Percentiles rank a stretch among this genome's conserved stretches.
phyloP scores from a whole-genome alignment of 768 basidiomycete genomes.

The Pulveroboletus sp. region DNA sequence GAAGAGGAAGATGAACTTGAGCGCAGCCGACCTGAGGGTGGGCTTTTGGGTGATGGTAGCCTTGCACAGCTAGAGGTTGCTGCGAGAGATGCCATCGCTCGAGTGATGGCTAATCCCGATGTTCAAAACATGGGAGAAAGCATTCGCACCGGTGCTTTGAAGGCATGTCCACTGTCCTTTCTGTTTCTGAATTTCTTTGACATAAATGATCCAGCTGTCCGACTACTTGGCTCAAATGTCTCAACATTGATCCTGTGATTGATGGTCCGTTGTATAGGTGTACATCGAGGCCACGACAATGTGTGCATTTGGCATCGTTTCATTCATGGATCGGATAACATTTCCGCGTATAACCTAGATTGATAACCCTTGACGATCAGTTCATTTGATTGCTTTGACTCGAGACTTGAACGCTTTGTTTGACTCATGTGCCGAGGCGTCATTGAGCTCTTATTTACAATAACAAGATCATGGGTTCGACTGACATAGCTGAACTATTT shows the following conservation, averaged over 20 bases:
- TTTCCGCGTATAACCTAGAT: constrained; percentile 1
- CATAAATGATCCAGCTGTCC: constrained; percentile 40
- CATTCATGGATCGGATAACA: constrained; percentile 13
- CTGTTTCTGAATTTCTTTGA: not conserved
- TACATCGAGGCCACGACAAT: not conserved
- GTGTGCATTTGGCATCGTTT: constrained; percentile 9
- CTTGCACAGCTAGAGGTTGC: constrained; percentile 57
- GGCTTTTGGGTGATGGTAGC: constrained; percentile 45
- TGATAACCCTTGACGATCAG: not conserved
- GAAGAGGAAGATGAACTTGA: constrained; percentile 63
- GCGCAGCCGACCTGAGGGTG: constrained; percentile 49
- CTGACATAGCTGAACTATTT: too few relatives aligned
- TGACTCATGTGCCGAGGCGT: too few relatives aligned
- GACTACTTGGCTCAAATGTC: constrained; percentile 72
- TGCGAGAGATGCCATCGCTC: constrained; percentile 71
- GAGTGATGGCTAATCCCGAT: constrained; percentile 79
- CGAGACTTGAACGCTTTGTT: too few relatives aligned
- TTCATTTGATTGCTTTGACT: not conserved
- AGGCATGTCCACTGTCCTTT: constrained; percentile 45
- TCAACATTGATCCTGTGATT: constrained; percentile 30
- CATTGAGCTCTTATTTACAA: too few relatives aligned
- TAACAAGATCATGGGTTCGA: too few relatives aligned
- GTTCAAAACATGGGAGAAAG: constrained; percentile 82
- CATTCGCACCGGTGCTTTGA: constrained; percentile 75
- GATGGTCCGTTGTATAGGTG: not conserved